These are phyloP conservation scores for Nasturtium officinale DNA, from an alignment of 345 rosid genomes.

Conservation along the genomic window DNA sequence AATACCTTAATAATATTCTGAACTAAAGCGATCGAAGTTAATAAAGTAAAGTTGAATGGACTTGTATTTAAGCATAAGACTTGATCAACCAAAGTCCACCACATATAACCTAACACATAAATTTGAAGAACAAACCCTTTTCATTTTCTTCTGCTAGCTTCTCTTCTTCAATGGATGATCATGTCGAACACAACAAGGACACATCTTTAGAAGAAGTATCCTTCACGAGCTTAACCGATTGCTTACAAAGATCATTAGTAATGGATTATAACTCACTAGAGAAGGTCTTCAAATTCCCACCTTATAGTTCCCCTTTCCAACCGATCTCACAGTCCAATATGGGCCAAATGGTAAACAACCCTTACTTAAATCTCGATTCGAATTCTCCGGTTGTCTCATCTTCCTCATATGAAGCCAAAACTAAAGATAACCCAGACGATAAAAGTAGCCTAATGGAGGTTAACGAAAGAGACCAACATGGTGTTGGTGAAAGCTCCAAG, in stretches of 20 bases:
- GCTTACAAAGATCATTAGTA: constrained; percentile 36
- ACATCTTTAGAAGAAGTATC: constrained; percentile 27
- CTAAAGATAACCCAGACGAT: constrained; percentile 51
- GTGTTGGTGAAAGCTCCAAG: constrained; percentile 54
- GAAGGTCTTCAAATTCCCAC: constrained; percentile 26
- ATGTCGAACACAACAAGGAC: constrained; percentile 25
- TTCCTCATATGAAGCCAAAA: constrained; percentile 58
- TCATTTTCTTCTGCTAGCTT: neutral
- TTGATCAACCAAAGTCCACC: constrained; percentile 42
- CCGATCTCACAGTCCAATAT: constrained; percentile 22
- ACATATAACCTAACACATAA: constrained; percentile 36
- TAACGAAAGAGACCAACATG: constrained; percentile 44
- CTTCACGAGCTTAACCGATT: constrained; percentile 35
- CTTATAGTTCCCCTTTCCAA: constrained; percentile 20
- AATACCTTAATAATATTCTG: neutral
- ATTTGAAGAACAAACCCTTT: constrained; percentile 14
- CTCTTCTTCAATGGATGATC: constrained; percentile 22
- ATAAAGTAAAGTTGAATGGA: constrained; percentile 35
- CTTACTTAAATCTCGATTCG: constrained; percentile 26
- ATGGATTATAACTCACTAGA: constrained; percentile 38
- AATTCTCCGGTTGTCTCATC: constrained; percentile 61
- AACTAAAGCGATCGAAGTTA: neutral
- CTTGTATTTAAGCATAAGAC: constrained; percentile 40
- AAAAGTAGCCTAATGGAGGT: constrained; percentile 36
- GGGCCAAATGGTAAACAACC: constrained; percentile 13